Evolutionary conservation across 2,329 filamentous ascomycete genomes (phyloP).

Genomic region (Venturia oleaginea): DNA sequence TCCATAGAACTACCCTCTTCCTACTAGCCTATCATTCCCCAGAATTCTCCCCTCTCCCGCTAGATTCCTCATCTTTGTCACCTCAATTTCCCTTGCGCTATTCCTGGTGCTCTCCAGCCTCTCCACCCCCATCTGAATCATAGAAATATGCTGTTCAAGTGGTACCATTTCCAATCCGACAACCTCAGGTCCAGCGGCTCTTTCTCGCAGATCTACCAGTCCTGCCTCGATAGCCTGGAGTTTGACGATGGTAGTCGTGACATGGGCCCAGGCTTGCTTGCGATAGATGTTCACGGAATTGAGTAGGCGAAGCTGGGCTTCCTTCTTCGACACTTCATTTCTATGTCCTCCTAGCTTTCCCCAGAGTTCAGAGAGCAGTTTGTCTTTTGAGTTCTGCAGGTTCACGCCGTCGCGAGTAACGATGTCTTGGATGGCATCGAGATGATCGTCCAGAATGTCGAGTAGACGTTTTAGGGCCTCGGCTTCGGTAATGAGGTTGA

Average conservation of each 20-base stretch:
- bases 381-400: conserved; percentile 50
- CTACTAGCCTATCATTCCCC: conserved; percentile 3
- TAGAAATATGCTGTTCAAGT: conserved; percentile 64
- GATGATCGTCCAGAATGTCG: conserved; percentile 57
- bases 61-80: conserved; percentile 44
- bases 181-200: conserved; percentile 58
- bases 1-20: neutral
- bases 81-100: conserved; percentile 49
- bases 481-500: conserved; percentile 58
- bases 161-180: conserved; percentile 49
- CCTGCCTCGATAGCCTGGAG: conserved; percentile 63
- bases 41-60: neutral
- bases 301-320: conserved; percentile 56
- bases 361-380: conserved; percentile 63
- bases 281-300: conserved; percentile 58
- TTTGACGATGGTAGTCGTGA: conserved; percentile 62
- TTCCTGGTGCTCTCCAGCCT: conserved; percentile 57
- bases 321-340: conserved; percentile 45
- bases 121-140: conserved; percentile 63
- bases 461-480: conserved; percentile 58
- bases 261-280: conserved; percentile 55
- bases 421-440: conserved; percentile 61
- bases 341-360: conserved; percentile 64
- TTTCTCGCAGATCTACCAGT: conserved; percentile 61
- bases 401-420: conserved; percentile 54